Evolutionary conservation across 305 asterid species (phyloP).

Genomic region (Solanum hybrid): DNA sequence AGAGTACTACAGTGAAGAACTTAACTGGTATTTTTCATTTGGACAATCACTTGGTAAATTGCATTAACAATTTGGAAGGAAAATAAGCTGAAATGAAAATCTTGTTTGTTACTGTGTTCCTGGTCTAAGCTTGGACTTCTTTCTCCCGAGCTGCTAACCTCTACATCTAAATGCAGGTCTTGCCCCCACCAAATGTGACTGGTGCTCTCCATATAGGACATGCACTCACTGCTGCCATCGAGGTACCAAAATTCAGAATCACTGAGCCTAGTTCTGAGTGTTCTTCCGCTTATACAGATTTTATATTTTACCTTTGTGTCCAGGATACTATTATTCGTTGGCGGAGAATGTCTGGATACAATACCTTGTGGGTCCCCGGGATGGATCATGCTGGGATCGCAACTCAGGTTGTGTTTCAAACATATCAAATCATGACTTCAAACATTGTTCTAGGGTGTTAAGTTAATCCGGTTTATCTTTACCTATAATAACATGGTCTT

Average conservation of each 20-base stretch:
- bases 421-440: neutral
- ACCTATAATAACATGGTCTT: neutral
- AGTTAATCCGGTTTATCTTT: neutral
- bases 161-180: constrained; percentile 42
- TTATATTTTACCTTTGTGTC: constrained; percentile 8
- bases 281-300: neutral
- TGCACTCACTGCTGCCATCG: constrained; percentile 89
- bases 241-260: constrained; percentile 40
- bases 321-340: constrained; percentile 96
- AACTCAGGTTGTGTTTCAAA: constrained; percentile 57
- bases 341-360: constrained; percentile 95
- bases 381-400: constrained; percentile 99
- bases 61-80: neutral
- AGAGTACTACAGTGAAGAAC: neutral
- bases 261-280: neutral
- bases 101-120: neutral
- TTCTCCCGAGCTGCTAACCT: neutral
- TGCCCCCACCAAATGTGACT: constrained; percentile 95
- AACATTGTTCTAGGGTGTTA: neutral
- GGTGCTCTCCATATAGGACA: constrained; percentile 97
- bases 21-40: neutral
- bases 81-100: neutral
- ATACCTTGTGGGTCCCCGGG: constrained; percentile 92
- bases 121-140: neutral
- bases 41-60: neutral